These are phyloP conservation scores for Ostreobium quekettii DNA, from an alignment of 139 green algal genomes.

Conservation along the genomic window DNA sequence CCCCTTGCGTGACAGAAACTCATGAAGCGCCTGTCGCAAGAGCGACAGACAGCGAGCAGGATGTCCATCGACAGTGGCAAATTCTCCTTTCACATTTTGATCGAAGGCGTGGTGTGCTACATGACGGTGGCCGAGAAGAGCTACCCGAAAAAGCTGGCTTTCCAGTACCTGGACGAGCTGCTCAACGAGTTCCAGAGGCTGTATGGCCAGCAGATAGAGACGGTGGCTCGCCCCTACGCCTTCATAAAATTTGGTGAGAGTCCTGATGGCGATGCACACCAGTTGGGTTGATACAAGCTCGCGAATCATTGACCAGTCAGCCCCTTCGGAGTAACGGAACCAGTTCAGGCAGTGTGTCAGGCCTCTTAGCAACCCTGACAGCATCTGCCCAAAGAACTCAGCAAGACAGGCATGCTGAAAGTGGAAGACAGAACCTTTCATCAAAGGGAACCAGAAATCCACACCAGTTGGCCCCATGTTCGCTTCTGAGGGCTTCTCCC, in stretches of 20 bases:
- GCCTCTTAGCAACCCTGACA: too few species aligned
- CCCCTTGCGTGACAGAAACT: slow-evolving; percentile 15
- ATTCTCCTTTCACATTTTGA: slow-evolving; percentile 82
- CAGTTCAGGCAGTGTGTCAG: too few species aligned
- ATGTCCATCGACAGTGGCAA: slow-evolving; percentile 73
- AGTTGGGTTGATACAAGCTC: too few species aligned
- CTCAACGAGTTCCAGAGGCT: slow-evolving; percentile 81
- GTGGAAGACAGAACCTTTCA: too few species aligned
- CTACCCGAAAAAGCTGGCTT: slow-evolving; percentile 97
- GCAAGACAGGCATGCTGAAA: too few species aligned
- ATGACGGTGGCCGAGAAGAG: slow-evolving; percentile 82
- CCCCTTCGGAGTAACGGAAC: too few species aligned
- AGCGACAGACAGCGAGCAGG: slow-evolving; percentile 26
- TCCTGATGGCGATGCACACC: too few species aligned
- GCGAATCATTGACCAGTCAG: too few species aligned
- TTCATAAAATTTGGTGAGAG: slow-evolving; percentile 99
- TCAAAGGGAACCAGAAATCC: too few species aligned
- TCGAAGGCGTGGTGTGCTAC: slow-evolving; percentile 80
- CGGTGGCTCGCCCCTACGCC: slow-evolving; percentile 86
- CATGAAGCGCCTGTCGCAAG: slow-evolving; percentile 24
- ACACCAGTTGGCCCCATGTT: too few species aligned
- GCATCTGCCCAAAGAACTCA: too few species aligned
- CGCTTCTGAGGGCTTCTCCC: too few species aligned
- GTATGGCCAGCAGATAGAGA: slow-evolving; percentile 80
- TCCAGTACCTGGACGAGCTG: slow-evolving; percentile 98